Evolutionary conservation across 768 basidiomycete genomes (phyloP), one percentile per base, ranked within the genome.

Genomic region (Termitomyces sp.): DNA sequence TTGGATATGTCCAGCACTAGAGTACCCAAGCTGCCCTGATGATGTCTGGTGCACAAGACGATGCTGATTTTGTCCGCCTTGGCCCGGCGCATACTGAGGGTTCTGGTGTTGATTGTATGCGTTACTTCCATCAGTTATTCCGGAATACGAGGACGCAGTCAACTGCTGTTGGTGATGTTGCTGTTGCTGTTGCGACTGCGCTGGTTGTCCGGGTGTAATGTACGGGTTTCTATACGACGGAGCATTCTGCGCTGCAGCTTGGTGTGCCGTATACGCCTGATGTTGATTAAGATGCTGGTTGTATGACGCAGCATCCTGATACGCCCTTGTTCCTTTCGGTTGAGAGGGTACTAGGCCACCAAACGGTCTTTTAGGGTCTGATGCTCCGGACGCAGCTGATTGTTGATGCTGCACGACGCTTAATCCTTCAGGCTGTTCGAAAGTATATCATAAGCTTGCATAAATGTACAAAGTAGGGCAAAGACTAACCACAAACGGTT

Each of bases 231-330:
- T 81, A 71, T 83, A 88, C 16, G 83, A 81, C 64, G 81, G 85
- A 0, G 88, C 84, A 24, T 89, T 87, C 65, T 90, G 88, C 4
- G 85, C 80, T 1, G 85, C 85, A 0, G 83, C 84, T 67, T 92
- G 90, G 69, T 93, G 92, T 3, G 92, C 92, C 6, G 90, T 94
- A 68, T 92, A 94, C 9, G 87, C 88, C 72, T 99, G 96, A 66
- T 98, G 96, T 69, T 95, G 93, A 13, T 88, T 89, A 24, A 96
- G 83, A 66, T 96, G 96, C 61, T 96, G 94, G 64, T 95, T 94
- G 76, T 99, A 99, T 1, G 88, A 77, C 8, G 93, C 93, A 0
- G 96, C 95, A 69, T 98, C 95, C 65, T 89, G 89, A 68, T 89
- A 96, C 6, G 93, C 89, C 49, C 93, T 78, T 22, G 88, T 86